A percentile compares a stretch with the other conserved stretches of the same genome.
Evolutionary conservation across 805 yeast genomes (phyloP).

Genomic region (Ogataea philodendri): DNA sequence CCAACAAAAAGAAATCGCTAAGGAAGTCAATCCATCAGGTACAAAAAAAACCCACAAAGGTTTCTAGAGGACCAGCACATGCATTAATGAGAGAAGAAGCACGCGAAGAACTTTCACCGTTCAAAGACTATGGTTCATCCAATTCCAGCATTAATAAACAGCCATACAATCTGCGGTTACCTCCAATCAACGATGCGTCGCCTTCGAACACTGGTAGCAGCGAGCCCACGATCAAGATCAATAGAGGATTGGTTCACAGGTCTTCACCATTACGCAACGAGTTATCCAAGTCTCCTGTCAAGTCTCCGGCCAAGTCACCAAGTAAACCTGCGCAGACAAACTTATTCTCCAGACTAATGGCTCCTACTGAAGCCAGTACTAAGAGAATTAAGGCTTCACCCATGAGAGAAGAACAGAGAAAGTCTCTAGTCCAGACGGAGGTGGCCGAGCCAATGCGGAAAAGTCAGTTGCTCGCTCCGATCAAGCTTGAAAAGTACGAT

Average conservation of each 20-base stretch:
- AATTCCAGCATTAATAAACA: constrained; percentile 5
- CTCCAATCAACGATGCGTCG: constrained; percentile 20
- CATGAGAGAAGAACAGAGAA: constrained; percentile 3
- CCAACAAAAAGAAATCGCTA: constrained; percentile 27
- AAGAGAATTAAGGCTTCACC: constrained; percentile 18
- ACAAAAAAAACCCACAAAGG: constrained; percentile 4
- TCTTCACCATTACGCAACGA: constrained; percentile 15
- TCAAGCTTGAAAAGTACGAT: constrained; percentile 11
- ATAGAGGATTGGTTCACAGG: constrained; percentile 16
- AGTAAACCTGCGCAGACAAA: constrained; percentile 6
- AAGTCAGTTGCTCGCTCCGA: constrained; percentile 11
- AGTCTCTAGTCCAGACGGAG: constrained; percentile 9
- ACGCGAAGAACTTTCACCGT: constrained; percentile 23
- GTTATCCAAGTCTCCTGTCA: constrained; percentile 1
- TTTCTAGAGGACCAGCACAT: neutral
- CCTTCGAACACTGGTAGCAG: constrained; percentile 22
- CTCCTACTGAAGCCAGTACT: constrained; percentile 28
- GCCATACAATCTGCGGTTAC: constrained; percentile 22
- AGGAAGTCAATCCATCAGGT: constrained; percentile 20
- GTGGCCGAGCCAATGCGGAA: constrained; percentile 9
- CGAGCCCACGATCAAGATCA: constrained; percentile 32
- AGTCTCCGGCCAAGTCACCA: constrained; percentile 10
- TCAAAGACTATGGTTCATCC: constrained; percentile 17
- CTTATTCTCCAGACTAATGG: constrained; percentile 24
- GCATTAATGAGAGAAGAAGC: constrained; percentile 2